phyloP scores from a whole-genome alignment of 108 stramenopile species.

The Nitzschia sp. region DNA sequence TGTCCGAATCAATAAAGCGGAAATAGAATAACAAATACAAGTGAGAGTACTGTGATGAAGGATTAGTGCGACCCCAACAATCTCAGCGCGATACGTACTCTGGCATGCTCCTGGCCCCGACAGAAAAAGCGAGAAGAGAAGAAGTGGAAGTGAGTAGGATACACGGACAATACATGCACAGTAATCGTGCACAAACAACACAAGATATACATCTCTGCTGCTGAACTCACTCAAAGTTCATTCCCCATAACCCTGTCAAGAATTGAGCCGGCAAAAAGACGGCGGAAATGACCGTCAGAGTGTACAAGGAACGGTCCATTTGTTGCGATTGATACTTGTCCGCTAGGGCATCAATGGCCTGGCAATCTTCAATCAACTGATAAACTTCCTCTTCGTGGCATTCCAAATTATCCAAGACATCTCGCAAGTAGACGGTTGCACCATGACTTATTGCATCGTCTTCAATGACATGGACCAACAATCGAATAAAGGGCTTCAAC shows the following conservation, averaged over 20 bases:
- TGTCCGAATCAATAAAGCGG: neutral
- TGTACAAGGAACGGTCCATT: slow-evolving; percentile 42
- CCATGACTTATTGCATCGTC: slow-evolving; percentile 36
- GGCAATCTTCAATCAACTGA: slow-evolving; percentile 11
- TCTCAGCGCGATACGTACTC: neutral
- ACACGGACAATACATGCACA: too few relatives aligned
- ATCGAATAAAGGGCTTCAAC: slow-evolving; percentile 29
- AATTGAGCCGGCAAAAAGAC: slow-evolving; percentile 38
- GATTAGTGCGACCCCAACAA: neutral
- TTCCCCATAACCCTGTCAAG: slow-evolving; percentile 35
- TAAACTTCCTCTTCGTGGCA: slow-evolving; percentile 28
- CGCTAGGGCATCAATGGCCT: slow-evolving; percentile 19
- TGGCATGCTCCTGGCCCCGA: too few relatives aligned
- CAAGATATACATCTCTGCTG: too few relatives aligned
- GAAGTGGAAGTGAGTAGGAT: too few relatives aligned
- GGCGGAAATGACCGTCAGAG: slow-evolving; percentile 36
- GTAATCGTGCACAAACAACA: too few relatives aligned
- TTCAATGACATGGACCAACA: slow-evolving; percentile 38
- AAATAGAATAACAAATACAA: neutral
- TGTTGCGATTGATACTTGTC: slow-evolving; percentile 29
- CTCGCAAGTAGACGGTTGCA: slow-evolving; percentile 34
- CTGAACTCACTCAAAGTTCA: slow-evolving; percentile 49
- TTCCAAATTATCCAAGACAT: slow-evolving; percentile 45
- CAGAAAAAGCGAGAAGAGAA: too few relatives aligned
- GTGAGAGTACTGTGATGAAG: neutral